Conservation (phyloP, 345 rosid species). For the Citrus glauca region DNA sequence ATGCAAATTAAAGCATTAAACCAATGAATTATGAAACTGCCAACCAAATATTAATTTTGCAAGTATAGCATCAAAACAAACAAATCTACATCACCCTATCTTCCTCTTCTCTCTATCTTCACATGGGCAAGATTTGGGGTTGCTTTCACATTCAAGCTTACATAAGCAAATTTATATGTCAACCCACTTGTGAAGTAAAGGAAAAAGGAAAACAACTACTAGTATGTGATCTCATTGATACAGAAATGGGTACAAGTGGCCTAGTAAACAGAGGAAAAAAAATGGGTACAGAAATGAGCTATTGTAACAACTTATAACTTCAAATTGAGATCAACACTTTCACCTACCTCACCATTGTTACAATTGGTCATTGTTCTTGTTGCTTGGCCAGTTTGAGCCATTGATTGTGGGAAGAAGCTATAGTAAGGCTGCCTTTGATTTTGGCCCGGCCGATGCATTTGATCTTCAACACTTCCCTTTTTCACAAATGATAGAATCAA, state of each 20-base stretch:
- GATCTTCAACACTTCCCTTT: conserved; percentile 32
- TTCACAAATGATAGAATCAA: background rate
- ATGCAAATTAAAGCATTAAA: too few relatives aligned
- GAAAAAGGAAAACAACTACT: background rate
- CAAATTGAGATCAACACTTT: conserved; percentile 49
- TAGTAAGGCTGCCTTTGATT: conserved; percentile 29
- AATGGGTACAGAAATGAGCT: background rate
- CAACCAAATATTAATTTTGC: too few relatives aligned
- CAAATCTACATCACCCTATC: background rate
- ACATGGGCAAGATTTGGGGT: conserved; percentile 14
- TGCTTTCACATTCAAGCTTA: background rate
- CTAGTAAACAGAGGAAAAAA: background rate
- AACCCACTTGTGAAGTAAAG: background rate
- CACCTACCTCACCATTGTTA: conserved; percentile 33
- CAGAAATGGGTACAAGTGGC: background rate
- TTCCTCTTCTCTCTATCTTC: background rate
- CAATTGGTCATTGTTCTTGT: conserved; percentile 2
- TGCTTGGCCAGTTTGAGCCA: conserved; percentile 19
- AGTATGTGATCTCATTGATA: background rate
- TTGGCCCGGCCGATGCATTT: conserved; percentile 12
- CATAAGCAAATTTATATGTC: conserved; percentile 8
- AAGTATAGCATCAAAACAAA: background rate
- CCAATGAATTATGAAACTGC: too few relatives aligned
- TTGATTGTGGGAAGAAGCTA: conserved; percentile 40
- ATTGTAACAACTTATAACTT: conserved; percentile 24